These are phyloP conservation scores for Aspergillus novoparasiticus DNA, from an alignment of 2,329 filamentous ascomycete species.

Conservation along the genomic window DNA sequence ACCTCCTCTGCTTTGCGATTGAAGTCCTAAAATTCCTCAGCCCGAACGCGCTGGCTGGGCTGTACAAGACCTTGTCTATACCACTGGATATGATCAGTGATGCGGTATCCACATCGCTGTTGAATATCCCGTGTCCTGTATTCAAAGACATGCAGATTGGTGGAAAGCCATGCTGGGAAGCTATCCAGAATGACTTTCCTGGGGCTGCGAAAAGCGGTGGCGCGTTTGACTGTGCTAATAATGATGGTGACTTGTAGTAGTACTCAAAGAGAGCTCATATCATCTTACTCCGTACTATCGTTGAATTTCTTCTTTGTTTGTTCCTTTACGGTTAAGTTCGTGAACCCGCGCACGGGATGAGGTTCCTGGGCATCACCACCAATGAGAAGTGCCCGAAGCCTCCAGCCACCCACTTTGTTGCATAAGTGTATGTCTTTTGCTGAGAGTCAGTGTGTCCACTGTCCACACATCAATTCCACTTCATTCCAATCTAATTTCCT, in stretches of 20 bases:
- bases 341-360: slow-evolving; percentile 3
- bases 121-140: slow-evolving; percentile 35
- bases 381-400: slow-evolving; percentile 14
- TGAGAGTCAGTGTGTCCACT: not conserved
- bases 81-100: slow-evolving; percentile 33
- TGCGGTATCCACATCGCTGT: slow-evolving; percentile 29
- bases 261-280: not conserved
- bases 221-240: slow-evolving; percentile 8
- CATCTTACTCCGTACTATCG: not conserved
- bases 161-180: slow-evolving; percentile 34
- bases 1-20: slow-evolving; percentile 43
- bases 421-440: not conserved
- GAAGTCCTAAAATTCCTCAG: slow-evolving; percentile 37
- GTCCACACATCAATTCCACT: not conserved
- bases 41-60: slow-evolving; percentile 33
- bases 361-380: slow-evolving; percentile 16
- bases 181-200: slow-evolving; percentile 30
- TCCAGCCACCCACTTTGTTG: slow-evolving; percentile 28
- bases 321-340: not conserved
- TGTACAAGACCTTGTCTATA: slow-evolving; percentile 32
- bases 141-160: slow-evolving; percentile 34
- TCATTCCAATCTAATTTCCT: not conserved
- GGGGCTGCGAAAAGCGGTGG: slow-evolving; percentile 30
- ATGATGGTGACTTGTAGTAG: too few species aligned
- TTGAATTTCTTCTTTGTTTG: not conserved